Evolutionary conservation across 495 filamentous ascomycete genomes (phyloP).

Genomic region (Sphaerosporella brunnea): DNA sequence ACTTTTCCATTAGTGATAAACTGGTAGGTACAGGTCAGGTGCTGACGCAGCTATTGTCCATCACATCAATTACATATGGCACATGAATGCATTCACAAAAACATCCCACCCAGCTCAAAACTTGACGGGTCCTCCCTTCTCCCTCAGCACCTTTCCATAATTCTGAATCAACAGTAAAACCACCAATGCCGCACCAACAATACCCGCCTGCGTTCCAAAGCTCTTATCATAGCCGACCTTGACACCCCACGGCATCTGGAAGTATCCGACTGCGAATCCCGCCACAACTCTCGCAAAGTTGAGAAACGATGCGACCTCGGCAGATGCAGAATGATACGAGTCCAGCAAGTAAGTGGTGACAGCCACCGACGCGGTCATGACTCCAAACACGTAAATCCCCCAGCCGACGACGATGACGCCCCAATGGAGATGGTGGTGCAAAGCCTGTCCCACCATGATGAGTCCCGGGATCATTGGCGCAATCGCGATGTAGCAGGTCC

Average conservation of each 20-base stretch:
- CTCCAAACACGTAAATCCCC: constrained; percentile 16
- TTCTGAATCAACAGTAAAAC: constrained; percentile 7
- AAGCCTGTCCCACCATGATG: constrained; percentile 10
- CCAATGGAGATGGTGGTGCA: constrained; percentile 15
- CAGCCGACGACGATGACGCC: constrained; percentile 15
- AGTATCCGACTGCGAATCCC: constrained; percentile 17
- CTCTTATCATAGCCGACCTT: constrained; percentile 14
- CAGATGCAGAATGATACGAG: constrained; percentile 16
- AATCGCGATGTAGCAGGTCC: constrained; percentile 14
- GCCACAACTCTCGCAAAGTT: constrained; percentile 20
- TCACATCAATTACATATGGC: no score
- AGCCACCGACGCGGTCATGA: constrained; percentile 21
- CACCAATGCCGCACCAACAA: constrained; percentile 15
- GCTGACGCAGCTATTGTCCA: no score
- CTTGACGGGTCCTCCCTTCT: constrained; percentile 3
- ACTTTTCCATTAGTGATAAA: no score
- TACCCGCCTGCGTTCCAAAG: constrained; percentile 25
- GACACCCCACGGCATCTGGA: constrained; percentile 16
- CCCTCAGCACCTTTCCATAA: constrained; percentile 7
- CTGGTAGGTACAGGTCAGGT: no score
- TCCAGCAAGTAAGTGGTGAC: constrained; percentile 19
- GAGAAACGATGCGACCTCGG: constrained; percentile 15
- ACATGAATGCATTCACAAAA: no score
- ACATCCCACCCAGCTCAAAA: no score
- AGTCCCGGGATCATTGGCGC: constrained; percentile 10